A percentile compares a stretch with the other conserved stretches of the same genome.
Conservation (phyloP, 202 grass and related monocot species). For the Cymbopogon flexuosus region DNA sequence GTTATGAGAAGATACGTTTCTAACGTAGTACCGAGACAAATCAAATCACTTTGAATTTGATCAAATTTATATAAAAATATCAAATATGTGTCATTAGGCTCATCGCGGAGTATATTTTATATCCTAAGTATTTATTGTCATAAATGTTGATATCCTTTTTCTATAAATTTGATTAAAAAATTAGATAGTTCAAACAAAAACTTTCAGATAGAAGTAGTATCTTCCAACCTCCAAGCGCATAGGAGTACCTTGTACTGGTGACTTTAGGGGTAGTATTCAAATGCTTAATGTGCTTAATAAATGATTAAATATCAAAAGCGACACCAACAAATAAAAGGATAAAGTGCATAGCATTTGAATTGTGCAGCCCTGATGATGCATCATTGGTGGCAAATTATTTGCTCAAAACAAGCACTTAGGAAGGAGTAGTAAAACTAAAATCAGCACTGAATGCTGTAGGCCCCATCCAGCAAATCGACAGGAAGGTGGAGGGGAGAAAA, state of each 20-base stretch:
- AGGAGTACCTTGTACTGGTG: not conserved
- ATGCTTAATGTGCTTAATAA: not conserved
- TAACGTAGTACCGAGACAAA: too few relatives aligned
- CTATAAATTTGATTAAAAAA: not conserved
- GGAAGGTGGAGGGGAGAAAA: not conserved
- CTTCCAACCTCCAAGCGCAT: not conserved
- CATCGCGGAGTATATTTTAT: not conserved
- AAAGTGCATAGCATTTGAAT: not conserved
- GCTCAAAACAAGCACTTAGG: slow-evolving; percentile 15
- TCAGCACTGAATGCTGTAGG: not conserved
- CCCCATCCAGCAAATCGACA: not conserved
- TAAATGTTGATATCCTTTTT: not conserved
- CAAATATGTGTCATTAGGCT: not conserved
- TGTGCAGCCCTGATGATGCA: not conserved
- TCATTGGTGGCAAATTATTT: slow-evolving; percentile 18
- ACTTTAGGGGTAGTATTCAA: not conserved
- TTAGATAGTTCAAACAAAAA: not conserved
- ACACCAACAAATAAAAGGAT: not conserved
- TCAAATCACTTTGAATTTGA: too few relatives aligned
- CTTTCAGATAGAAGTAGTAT: not conserved
- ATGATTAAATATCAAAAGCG: not conserved
- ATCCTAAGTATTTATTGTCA: not conserved
- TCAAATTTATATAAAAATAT: too few relatives aligned
- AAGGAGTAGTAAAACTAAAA: slow-evolving; percentile 8
- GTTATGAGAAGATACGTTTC: too few relatives aligned